Conservation (phyloP, 805 yeast species). For the Tanozyma kutaoensis region DNA sequence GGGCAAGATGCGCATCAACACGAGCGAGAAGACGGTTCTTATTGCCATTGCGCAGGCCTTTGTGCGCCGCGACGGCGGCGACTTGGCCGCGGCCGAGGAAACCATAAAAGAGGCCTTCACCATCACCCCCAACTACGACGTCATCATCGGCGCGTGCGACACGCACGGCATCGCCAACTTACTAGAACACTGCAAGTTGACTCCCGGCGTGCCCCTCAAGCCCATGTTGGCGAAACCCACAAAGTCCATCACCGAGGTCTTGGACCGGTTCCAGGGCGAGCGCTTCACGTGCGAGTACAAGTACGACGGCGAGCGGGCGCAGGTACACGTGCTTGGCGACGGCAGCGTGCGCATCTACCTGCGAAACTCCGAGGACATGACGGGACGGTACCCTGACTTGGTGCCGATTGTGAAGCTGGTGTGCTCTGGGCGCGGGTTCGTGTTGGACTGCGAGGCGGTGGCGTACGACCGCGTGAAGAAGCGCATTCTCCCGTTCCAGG, state of each 20-base stretch:
- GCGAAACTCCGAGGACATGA: slow-evolving; percentile 94
- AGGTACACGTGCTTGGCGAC: slow-evolving; percentile 59
- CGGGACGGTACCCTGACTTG: slow-evolving; percentile 88
- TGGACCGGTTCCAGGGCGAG: slow-evolving; percentile 77
- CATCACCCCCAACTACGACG: slow-evolving; percentile 81
- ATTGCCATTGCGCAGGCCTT: slow-evolving; percentile 78
- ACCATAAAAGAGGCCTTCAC: slow-evolving; percentile 75
- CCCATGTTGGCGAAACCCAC: slow-evolving; percentile 99
- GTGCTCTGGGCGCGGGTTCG: too few species aligned
- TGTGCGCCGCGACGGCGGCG: slow-evolving; percentile 9
- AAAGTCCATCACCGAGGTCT: slow-evolving; percentile 80
- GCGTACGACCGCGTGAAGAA: slow-evolving; percentile 79
- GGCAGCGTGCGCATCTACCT: slow-evolving; percentile 73
- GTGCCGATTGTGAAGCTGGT: slow-evolving; percentile 54
- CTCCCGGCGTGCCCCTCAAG: slow-evolving; percentile 89
- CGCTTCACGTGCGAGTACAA: slow-evolving; percentile 92
- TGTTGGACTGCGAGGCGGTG: slow-evolving; percentile 93
- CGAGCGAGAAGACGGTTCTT: slow-evolving; percentile 88
- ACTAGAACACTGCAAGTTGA: slow-evolving; percentile 54
- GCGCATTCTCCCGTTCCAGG: slow-evolving; percentile 90
- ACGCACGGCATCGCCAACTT: slow-evolving; percentile 56
- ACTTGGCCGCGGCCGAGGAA: slow-evolving; percentile 44
- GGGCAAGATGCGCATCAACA: slow-evolving; percentile 84
- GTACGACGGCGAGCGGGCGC: slow-evolving; percentile 97
- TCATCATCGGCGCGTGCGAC: slow-evolving; percentile 54